Percentiles rank a stretch among this genome's conserved stretches.
phyloP scores from a whole-genome alignment of 2,329 filamentous ascomycete genomes.

The Hortaea werneckii region DNA sequence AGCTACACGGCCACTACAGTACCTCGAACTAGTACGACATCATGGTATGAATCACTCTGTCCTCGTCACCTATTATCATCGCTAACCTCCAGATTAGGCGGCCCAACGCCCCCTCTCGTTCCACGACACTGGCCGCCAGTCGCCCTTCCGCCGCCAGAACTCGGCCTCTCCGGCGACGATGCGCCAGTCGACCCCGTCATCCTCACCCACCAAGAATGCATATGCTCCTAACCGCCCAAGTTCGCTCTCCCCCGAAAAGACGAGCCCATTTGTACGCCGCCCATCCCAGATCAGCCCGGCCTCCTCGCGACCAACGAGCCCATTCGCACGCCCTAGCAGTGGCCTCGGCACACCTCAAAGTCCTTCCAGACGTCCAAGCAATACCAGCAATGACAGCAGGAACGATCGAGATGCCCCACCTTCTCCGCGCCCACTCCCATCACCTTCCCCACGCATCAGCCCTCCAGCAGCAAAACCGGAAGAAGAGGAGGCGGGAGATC shows the following conservation, averaged over 20 bases:
- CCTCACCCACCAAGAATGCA: constrained; percentile 29
- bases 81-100: no score
- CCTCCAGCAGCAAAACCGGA: not conserved
- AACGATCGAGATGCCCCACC: not conserved
- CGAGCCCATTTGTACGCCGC: constrained; percentile 25
- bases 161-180: constrained; percentile 19
- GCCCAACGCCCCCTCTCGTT: constrained; percentile 4
- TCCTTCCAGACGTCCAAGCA: constrained; percentile 12
- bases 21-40: no score
- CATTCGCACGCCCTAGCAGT: constrained; percentile 25
- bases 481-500: not conserved
- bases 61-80: no score
- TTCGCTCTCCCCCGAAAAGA: constrained; percentile 23
- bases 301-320: constrained; percentile 17
- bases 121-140: constrained; percentile 16
- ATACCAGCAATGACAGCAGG: constrained; percentile 8
- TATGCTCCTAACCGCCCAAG: constrained; percentile 17
- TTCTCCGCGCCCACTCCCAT: not conserved
- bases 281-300: constrained; percentile 23
- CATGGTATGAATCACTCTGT: no score
- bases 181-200: constrained; percentile 28
- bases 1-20: no score
- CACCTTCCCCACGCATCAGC: not conserved
- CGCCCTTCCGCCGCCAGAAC: constrained; percentile 26
- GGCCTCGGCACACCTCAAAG: constrained; percentile 18